A percentile compares a stretch with the other conserved stretches of the same genome.
Evolutionary conservation across 352 stramenopile genomes (phyloP).

Genomic region (Phytophthora foliorum): DNA sequence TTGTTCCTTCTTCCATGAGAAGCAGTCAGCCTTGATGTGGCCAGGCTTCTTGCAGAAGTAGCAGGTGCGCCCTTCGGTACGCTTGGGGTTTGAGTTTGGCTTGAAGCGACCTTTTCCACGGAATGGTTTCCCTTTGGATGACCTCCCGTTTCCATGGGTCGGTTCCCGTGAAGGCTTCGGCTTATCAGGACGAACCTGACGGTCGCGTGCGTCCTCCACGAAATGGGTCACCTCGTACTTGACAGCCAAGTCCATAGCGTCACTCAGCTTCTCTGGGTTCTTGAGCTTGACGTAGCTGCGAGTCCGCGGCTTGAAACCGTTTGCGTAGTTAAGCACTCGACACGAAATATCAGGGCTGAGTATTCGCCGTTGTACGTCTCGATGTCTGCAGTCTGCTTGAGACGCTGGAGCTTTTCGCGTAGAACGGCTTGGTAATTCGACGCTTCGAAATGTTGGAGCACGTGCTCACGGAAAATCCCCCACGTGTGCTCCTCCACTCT

Average conservation of each 20-base stretch:
- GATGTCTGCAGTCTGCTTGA: constrained; percentile 13
- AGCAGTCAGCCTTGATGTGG: constrained; percentile 3
- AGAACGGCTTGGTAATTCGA: constrained; percentile 11
- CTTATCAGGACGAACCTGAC: background rate
- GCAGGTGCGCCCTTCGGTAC: constrained; percentile 5
- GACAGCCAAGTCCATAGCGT: constrained; percentile 16
- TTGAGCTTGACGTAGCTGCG: constrained; percentile 11
- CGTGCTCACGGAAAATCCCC: constrained; percentile 6
- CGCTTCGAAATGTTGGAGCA: constrained; percentile 11
- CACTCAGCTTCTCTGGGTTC: constrained; percentile 2
- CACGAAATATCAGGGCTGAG: constrained; percentile 6
- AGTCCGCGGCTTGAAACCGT: constrained; percentile 4
- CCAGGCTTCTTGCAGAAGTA: constrained; percentile 12
- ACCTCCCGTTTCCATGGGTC: background rate
- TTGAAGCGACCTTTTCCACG: constrained; percentile 19
- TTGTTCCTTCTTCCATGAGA: constrained; percentile 14
- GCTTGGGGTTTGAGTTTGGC: background rate
- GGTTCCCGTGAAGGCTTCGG: background rate
- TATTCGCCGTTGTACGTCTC: constrained; percentile 13
- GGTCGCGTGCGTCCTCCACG: background rate
- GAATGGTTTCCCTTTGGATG: background rate
- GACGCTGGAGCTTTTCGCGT: constrained; percentile 1
- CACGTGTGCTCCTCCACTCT: constrained; percentile 4
- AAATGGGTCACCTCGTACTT: constrained; percentile 11
- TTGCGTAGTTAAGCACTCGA: constrained; percentile 4